Evolutionary conservation across 2,329 filamentous ascomycete genomes (phyloP), one percentile per base, ranked within the genome.

Genomic region (Ilyonectria destructans): DNA sequence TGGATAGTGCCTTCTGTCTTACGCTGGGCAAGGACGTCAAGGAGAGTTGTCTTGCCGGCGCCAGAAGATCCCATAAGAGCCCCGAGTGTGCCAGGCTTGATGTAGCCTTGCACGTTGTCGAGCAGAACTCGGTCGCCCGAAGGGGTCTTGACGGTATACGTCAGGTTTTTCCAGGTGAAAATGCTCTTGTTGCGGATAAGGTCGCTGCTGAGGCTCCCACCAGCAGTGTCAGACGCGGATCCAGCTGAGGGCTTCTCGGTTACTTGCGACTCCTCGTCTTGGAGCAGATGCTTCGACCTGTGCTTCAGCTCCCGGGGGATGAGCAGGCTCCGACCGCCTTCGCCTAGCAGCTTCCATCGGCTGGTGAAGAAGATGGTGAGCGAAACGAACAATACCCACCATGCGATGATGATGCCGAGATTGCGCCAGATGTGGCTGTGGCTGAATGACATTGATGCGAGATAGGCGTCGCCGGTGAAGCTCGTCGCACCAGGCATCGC

Each of bases 41-140:
- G 84, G 3, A 97, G 86, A 0, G 94, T 96, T 0, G 94, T 97
- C 81, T 97, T 97, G 58, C 94, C 94, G 17, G 94, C 94, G 71
- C 93, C 93, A 12, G 91, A 93, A 2, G 92, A 89, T 74, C 93
- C 91, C 93, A 95, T 93, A n/a, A 96, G 84, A 5, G 92, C 93
- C 3, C 91, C 93, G 21, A 95, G 81, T 70, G 91, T 94, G 54
- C 93, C 93, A 1, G 93, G 93, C 79, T 94, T 93, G 62, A 95
- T 92, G 90, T 92, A 97, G 3, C 94, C 94, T 71, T 95, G 90
- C 1, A 97, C 92, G 63, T 96, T 88, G 70, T 96, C 90, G 8
- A 97, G 84, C 65, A 97, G 89, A 13, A 88, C 84, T 9, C 92
- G 89, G 87, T 94, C 83, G 3, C 88, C 88, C 1, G 81, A 78